Base-by-base conservation (phyloP, 768 basidiomycete species). In the Agaricus bisporus region DNA sequence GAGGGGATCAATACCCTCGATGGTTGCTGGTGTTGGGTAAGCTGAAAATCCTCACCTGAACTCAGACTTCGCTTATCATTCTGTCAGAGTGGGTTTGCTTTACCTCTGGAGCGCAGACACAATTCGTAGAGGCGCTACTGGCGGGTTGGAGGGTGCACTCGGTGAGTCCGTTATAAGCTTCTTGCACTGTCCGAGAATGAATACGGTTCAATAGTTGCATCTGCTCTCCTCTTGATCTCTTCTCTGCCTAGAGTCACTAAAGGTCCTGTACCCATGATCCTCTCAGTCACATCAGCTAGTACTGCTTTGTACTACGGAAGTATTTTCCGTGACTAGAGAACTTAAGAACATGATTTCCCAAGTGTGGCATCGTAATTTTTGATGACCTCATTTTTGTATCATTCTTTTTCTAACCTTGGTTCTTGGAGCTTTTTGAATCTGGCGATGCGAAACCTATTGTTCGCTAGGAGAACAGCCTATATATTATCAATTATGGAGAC, bases 1-100 rank as follows among this genome's bases (percentile, higher is more conserved):
- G 60, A 88, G 83, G 55, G 79, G 85, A 20, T 92, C 89, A 32
- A 72, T 92, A 26, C 91, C 91, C 5, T 92, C 91, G 11, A 66
- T 93, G 39, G 81, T 92, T n/a, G 91, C 91, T 53, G 91, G 91
- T 39, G 78, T 90, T 41, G 76, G 85, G 89, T 91, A 60, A 41
- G 82, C 59, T 28, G 37, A 5, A 12, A 5, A 14, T 14, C 28
- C 22, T 28, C 12, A 14, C 35, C 54, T 58, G 18, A 49, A 35
- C 50, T 12, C 18, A 51, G 28, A 25, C 14, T 8, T 28, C 41
- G 39, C 25, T 48, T 29, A 20, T 20, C 5, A 43, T 37, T 45
- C 42, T 14, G 54, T 12, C 42, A 90, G 88, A 60, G 88, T 93
- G 44, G 91, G 90, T 55, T 70, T 80, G 15, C 74, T 91, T 46